Evolutionary conservation across 768 basidiomycete species (phyloP).

Genomic region (Boletus insuetus): DNA sequence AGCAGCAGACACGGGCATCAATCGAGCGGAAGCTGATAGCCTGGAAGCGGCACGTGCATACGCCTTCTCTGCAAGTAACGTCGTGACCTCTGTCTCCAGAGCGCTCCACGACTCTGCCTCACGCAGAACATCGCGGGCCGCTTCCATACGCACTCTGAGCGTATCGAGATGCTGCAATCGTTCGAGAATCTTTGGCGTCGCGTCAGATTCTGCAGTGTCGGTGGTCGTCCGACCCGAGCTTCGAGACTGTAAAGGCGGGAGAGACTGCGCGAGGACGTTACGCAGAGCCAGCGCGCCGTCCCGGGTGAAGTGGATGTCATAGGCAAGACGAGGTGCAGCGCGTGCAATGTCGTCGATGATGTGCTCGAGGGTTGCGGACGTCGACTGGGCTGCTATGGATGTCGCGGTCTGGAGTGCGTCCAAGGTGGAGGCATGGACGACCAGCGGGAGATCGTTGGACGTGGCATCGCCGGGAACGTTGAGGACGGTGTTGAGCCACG

Average conservation of each 20-base stretch:
- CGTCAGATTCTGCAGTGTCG: constrained; percentile 25
- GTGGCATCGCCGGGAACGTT: constrained; percentile 42
- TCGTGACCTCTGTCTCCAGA: constrained; percentile 87
- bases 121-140: constrained; percentile 80
- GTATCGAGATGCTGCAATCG: constrained; percentile 79
- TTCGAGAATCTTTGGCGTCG: constrained; percentile 68
- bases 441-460: constrained; percentile 13
- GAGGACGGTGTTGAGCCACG: constrained; percentile 73
- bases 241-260: constrained; percentile 32
- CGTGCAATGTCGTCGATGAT: constrained; percentile 92
- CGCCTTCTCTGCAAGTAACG: constrained; percentile 72
- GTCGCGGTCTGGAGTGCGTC: constrained; percentile 74
- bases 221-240: not conserved
- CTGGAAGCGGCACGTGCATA: constrained; percentile 92
- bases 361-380: constrained; percentile 80
- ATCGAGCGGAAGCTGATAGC: constrained; percentile 82
- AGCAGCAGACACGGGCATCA: constrained; percentile 87
- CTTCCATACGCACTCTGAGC: constrained; percentile 84
- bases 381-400: constrained; percentile 86
- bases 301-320: constrained; percentile 96
- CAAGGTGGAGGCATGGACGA: constrained; percentile 69
- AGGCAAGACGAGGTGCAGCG: constrained; percentile 84
- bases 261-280: constrained; percentile 52
- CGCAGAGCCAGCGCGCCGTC: constrained; percentile 84
- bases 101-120: constrained; percentile 98